Conservation (phyloP, 1,284 basidiomycete species). For the Cryptococcus depauperatus region DNA sequence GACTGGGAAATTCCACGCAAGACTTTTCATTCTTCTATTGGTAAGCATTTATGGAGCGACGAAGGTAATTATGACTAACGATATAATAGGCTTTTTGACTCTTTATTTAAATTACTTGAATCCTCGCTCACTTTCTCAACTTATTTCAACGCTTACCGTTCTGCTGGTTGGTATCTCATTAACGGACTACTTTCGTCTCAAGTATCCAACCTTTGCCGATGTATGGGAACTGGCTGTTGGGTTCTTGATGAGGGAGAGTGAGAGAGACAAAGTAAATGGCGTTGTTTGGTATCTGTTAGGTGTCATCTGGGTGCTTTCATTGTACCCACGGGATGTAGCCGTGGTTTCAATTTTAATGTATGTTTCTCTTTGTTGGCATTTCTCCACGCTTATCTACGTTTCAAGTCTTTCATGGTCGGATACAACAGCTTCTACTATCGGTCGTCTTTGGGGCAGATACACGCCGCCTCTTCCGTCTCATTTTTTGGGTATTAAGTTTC, state of each 20-base stretch:
- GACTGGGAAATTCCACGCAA: slow-evolving; percentile 81
- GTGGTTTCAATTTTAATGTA: slow-evolving; percentile 81
- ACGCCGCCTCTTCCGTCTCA: slow-evolving; percentile 67
- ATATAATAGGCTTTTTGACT: slow-evolving; percentile 65
- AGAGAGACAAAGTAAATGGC: slow-evolving; percentile 76
- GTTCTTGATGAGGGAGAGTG: slow-evolving; percentile 87
- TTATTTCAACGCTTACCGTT: slow-evolving; percentile 59
- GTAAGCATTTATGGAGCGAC: slow-evolving; percentile 48
- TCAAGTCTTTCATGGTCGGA: slow-evolving; percentile 90
- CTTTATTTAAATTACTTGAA: slow-evolving; percentile 55
- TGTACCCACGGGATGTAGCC: slow-evolving; percentile 80
- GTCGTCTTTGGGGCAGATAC: slow-evolving; percentile 69
- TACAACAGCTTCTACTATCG: slow-evolving; percentile 87
- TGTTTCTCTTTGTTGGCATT: slow-evolving; percentile 32
- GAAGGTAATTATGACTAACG: background rate
- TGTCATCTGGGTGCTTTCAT: slow-evolving; percentile 68
- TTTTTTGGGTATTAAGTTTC: slow-evolving; percentile 33
- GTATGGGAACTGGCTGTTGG: slow-evolving; percentile 72
- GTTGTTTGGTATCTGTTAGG: slow-evolving; percentile 95
- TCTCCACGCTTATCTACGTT: background rate
- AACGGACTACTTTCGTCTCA: slow-evolving; percentile 71
- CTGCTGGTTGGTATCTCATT: slow-evolving; percentile 64
- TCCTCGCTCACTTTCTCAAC: slow-evolving; percentile 46
- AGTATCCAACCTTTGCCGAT: slow-evolving; percentile 58
- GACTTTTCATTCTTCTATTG: slow-evolving; percentile 80